Conservation (phyloP, 2,329 filamentous ascomycete genomes). For the Tothia fuscella region DNA sequence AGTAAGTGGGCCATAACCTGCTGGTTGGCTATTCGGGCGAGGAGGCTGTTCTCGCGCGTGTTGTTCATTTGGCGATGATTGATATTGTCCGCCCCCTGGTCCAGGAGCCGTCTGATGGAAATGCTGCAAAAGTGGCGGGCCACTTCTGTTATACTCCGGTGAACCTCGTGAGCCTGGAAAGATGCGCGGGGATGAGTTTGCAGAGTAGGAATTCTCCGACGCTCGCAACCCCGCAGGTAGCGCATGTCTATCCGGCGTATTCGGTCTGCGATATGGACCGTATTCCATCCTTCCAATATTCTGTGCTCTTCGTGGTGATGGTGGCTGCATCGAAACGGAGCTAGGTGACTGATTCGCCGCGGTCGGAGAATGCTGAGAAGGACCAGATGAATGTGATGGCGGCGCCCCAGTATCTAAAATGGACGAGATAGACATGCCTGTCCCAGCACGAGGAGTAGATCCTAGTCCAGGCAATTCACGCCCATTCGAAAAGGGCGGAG, state of each 20-base stretch:
- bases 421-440: slow-evolving; percentile 64
- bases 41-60: slow-evolving; percentile 21
- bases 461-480: slow-evolving; percentile 44
- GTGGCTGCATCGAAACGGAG: slow-evolving; percentile 33
- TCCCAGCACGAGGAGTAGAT: slow-evolving; percentile 43
- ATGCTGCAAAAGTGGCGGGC: slow-evolving; percentile 3
- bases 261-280: slow-evolving; percentile 23
- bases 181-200: slow-evolving; percentile 1
- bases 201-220: slow-evolving; percentile 7
- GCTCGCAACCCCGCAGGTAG: slow-evolving; percentile 7
- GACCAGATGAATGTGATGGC: slow-evolving; percentile 31
- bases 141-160: slow-evolving; percentile 6
- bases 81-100: slow-evolving; percentile 1
- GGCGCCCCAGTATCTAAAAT: slow-evolving; percentile 45
- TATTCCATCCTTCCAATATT: slow-evolving; percentile 23
- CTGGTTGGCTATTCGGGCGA: slow-evolving; percentile 29
- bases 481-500: slow-evolving; percentile 33
- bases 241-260: slow-evolving; percentile 26
- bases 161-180: slow-evolving; percentile 5
- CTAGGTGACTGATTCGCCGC: slow-evolving; percentile 19
- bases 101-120: not conserved
- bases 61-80: slow-evolving; percentile 20
- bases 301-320: slow-evolving; percentile 29
- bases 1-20: slow-evolving; percentile 16
- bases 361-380: slow-evolving; percentile 24